phyloP scores from a whole-genome alignment of 148 eudicot genomes.

The Chenopodium suecicum region DNA sequence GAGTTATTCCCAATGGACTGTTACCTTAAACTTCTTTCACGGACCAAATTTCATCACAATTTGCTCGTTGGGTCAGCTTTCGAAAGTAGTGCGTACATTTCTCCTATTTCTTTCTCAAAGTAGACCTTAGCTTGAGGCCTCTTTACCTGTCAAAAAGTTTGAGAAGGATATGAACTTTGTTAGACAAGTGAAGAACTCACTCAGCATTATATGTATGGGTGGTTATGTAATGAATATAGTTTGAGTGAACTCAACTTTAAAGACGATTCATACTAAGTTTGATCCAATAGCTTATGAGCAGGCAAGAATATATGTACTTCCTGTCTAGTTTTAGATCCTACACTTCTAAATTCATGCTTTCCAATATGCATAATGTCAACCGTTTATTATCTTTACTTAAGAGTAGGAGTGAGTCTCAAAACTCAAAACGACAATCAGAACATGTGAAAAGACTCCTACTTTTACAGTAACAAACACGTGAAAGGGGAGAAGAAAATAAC shows the following conservation, averaged over 20 bases:
- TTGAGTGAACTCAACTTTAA: not conserved
- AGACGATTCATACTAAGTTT: not conserved
- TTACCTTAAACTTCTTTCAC: not conserved
- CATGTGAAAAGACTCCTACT: not conserved
- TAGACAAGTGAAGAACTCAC: not conserved
- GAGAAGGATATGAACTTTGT: not conserved
- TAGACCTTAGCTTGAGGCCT: conserved; percentile 84
- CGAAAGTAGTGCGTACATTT: conserved; percentile 58
- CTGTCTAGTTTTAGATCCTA: too few species aligned
- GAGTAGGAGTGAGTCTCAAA: not conserved
- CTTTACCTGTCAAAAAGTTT: conserved; percentile 48
- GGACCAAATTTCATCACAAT: conserved; percentile 19
- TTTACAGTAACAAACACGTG: not conserved
- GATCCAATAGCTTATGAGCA: not conserved
- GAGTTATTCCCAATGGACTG: not conserved
- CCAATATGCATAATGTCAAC: too few species aligned
- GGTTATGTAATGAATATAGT: not conserved
- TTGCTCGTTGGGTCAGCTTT: conserved; percentile 39
- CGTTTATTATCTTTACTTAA: too few species aligned
- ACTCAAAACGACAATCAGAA: not conserved
- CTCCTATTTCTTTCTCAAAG: conserved; percentile 62
- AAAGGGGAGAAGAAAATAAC: conserved; percentile 22
- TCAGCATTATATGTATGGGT: not conserved
- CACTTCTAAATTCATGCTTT: too few species aligned
- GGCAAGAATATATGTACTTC: not conserved